A percentile compares a stretch with the other conserved stretches of the same genome.
These are phyloP conservation scores for Allantophomopsis cytisporea DNA, from an alignment of 2,329 filamentous ascomycete species.

Conservation along the genomic window DNA sequence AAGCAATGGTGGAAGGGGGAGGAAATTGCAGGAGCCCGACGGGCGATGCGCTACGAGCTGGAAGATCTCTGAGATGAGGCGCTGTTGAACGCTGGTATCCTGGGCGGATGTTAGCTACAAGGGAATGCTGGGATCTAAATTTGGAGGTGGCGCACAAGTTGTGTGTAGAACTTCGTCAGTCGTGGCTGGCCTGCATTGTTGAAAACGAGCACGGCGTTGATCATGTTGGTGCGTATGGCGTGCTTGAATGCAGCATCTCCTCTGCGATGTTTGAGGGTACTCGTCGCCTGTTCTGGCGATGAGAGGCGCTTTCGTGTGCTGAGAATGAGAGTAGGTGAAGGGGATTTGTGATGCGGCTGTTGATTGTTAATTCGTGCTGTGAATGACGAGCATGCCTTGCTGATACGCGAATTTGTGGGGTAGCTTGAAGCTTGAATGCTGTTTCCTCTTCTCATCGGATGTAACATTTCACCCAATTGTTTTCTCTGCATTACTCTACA, in stretches of 20 bases:
- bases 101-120: constrained; percentile 22
- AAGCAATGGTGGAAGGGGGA: constrained; percentile 61
- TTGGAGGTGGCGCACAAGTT: constrained; percentile 48
- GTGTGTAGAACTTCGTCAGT: constrained; percentile 96
- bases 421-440: no score
- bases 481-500: no score
- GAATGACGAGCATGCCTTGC: background rate
- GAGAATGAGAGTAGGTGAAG: no score
- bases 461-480: no score
- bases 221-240: constrained; percentile 45
- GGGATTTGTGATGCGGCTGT: no score
- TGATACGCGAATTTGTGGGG: no score
- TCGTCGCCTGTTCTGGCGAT: background rate
- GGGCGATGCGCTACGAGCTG: constrained; percentile 86
- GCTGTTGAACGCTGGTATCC: constrained; percentile 96
- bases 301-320: no score
- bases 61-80: constrained; percentile 94
- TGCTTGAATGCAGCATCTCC: no score
- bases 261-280: background rate
- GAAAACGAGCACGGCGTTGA: constrained; percentile 97
- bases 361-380: no score
- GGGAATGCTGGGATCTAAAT: background rate
- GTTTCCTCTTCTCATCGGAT: no score
- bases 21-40: constrained; percentile 90
- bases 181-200: constrained; percentile 96